Conservation (phyloP, 75 land plant genomes). For the Sequoia sempervirens region DNA sequence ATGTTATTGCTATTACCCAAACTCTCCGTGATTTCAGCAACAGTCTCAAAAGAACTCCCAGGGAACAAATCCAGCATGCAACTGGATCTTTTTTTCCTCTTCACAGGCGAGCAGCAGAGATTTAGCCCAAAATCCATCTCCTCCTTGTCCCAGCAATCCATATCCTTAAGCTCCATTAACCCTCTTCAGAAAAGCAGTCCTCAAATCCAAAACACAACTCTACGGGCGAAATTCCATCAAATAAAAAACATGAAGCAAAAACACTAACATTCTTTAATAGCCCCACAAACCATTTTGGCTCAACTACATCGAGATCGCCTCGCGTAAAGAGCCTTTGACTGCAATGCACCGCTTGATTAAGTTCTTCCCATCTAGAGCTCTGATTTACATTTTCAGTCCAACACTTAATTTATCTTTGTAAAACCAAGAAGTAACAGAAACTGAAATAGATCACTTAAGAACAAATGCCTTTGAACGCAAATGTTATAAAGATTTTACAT, state of each 20-base stretch:
- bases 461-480: too few species aligned
- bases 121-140: neutral
- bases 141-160: neutral
- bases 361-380: neutral
- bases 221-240: neutral
- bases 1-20: neutral
- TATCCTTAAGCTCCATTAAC: neutral
- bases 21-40: neutral
- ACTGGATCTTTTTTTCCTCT: neutral
- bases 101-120: neutral
- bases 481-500: too few species aligned
- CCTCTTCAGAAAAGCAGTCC: neutral
- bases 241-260: neutral
- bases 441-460: too few species aligned
- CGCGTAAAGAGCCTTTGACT: too few species aligned
- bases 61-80: neutral
- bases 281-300: neutral
- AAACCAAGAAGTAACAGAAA: too few species aligned
- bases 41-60: neutral
- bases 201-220: neutral
- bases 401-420: too few species aligned
- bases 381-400: neutral
- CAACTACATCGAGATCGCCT: neutral
- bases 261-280: too few species aligned
- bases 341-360: too few species aligned